Evolutionary conservation across 129 eudicot species (phyloP), one percentile per base, ranked within the genome.

Genomic region (Flaveria brownii): DNA sequence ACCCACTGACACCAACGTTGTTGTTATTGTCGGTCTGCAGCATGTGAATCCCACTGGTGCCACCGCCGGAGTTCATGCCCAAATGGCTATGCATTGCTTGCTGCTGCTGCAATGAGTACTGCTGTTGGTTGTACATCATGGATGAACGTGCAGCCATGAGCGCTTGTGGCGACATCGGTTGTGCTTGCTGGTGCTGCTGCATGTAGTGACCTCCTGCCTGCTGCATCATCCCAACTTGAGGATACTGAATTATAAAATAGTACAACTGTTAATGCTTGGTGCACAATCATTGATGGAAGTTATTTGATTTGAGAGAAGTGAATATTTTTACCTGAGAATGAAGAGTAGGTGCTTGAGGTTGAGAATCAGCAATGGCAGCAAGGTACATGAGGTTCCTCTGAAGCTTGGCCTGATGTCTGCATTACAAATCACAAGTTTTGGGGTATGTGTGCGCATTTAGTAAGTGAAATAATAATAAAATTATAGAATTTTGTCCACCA

Each of bases 281-380:
- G 22, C 46, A 42, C 10, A 64, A 61, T 43, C 18, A 13, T 61
- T 61, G 68, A 61, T 61, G 39, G 13, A 12, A 23, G 39, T 51
- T 14, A 26, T 26, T 23, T 25, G 65, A 60, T 13, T 26, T 16
- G 6, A 9, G 17, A 49, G 14, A 54, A 20, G 28, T 39, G 4
- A 36, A 17, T 16, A 59, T 22, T 15, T 22, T 7, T 74, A 93
- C 98, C 92, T 91, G 98, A 69, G 98, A 90, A 86, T 90, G 96
- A 91, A 94, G 89, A 72, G 86, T 78, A 6, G 98, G 92, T 64
- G 92, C 96, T 73, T 91, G 97, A 63, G 98, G 98, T 73, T 94
- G 98, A 70, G 97, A 85, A 77, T 94, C 98, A 81, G 98, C 98
- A 77, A 94, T 94, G 39, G 98, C 97, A 79, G 98, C 98, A 72